Evolutionary conservation across 768 basidiomycete species (phyloP), one percentile per base, ranked within the genome.

Genomic region (Xerocomellus amylosporus): DNA sequence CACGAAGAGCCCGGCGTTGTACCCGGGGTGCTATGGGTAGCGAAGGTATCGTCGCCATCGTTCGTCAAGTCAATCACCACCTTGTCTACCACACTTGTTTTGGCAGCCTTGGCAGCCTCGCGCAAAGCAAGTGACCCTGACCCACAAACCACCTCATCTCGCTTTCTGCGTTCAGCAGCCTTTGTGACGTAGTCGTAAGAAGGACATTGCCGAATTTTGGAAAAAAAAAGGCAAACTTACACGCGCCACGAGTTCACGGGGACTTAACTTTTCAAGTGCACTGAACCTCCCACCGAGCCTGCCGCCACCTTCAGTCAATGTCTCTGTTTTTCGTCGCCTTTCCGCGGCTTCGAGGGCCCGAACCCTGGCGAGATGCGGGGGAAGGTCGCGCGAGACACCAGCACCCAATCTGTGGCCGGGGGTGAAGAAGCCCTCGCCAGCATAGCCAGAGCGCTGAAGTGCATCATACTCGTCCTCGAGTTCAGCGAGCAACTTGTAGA

Each of bases 381-480:
- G 82, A 0, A 88, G 64, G 65, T 90, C 76, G 61, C 88, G 90
- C 2, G 86, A 85, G 19, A 86, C 71, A 31, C 82, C 80, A 7
- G 63, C 62, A n/a, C 93, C 91, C 0, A 98, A 66, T 24, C 85
- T 74, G 13, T 75, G 75, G 1, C 95, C 95, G n/a, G 78, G 73
- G 24, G 86, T 77, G 68, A 84, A 84, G 79, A 97, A 98, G 3
- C 94, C 95, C 70, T 97, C 94, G 14, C 95, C 93, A 6, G 86
- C 77, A 69, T 94, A 98, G 0, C 94, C 95, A 14, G 83, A 85
- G 19, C 84, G 77, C 60, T 85, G 84, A 7, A 97, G 77, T 3
- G 78, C 83, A 38, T 90, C 88, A 61, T 87, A 94, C 72, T 97
- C 95, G 51, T 93, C 87, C 64, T 93, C 87, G 3, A 96, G 76